Evolutionary conservation across 2,329 filamentous ascomycete genomes (phyloP), one percentile per base, ranked within the genome.

Genomic region (Ophiocordyceps camponoti-leonardi): DNA sequence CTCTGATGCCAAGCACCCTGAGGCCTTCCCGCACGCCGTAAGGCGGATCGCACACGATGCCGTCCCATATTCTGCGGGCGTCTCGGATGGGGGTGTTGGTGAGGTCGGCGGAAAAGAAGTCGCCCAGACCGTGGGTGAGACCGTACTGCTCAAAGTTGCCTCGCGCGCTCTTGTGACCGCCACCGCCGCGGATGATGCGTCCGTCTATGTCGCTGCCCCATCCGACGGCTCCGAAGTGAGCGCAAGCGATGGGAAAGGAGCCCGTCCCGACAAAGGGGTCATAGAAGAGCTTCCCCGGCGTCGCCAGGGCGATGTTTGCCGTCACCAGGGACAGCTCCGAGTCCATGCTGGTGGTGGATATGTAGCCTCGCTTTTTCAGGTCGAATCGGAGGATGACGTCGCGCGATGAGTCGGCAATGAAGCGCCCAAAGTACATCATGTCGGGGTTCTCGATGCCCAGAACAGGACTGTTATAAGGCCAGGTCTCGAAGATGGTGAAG

Each of bases 321-420:
- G 88, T 95, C 20, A 98, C 68, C 1, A 98, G 72, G 13, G 87
- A 85, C 41, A 98, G 71, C 61, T 96, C 92, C 0, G 90, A 84
- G 59, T 98, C 92, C 92, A 98, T 96, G 42, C 85, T 92, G 0
- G 92, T 98, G 0, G 90, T 96, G 53, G 83, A 86, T 55, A 98
- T 96, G 59, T 98, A 98, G 37, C 75, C 73, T 26, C 92, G 72
- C 63, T 94, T 94, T 69, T 98, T 98, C 20, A 98, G 71, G 59
- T 94, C 87, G 56, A 88, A 93, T 22, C 73, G 82, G 33, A 75
- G 67, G 30, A 85, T 71, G 6, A 81, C 68, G 45, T 83, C 76
- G 41, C 90, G 73, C 3, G 74, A 75, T 2, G 83, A 81, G 13
- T 67, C 66, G 2, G 71, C 80, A 22, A 96, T 60, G 47, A 77